Conservation (phyloP, 495 filamentous ascomycete genomes). For the Penicillium tannophilum region DNA sequence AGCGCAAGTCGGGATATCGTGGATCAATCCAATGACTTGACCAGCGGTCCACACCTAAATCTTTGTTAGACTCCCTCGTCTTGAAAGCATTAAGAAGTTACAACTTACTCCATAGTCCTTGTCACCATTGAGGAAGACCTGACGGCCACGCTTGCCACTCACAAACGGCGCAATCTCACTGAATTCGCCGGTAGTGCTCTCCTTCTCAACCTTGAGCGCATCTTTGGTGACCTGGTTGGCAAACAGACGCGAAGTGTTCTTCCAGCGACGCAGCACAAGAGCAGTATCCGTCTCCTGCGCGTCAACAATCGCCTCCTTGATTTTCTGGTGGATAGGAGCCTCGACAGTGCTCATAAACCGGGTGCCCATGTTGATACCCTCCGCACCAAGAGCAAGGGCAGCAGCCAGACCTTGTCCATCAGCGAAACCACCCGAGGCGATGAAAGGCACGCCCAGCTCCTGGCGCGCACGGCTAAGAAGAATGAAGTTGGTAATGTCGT, state of each 20-base stretch:
- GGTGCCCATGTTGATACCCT: conserved; percentile 95
- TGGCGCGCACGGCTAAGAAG: conserved; percentile 85
- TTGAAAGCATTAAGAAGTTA: neutral
- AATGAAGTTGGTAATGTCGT: conserved; percentile 97
- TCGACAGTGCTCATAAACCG: conserved; percentile 93
- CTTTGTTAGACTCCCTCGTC: conserved; percentile 8
- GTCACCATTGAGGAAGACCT: conserved; percentile 94
- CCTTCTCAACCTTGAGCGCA: conserved; percentile 78
- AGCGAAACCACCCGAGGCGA: conserved; percentile 93
- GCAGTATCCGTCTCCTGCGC: conserved; percentile 90
- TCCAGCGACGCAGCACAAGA: conserved; percentile 86
- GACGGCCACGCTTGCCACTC: conserved; percentile 84
- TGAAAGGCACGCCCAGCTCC: conserved; percentile 83
- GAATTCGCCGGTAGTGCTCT: conserved; percentile 87
- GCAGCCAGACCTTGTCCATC: conserved; percentile 94
- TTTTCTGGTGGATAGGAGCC: conserved; percentile 86
- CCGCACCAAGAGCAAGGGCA: conserved; percentile 86
- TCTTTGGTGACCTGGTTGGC: conserved; percentile 84
- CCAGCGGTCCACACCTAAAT: conserved; percentile 70
- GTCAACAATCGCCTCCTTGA: conserved; percentile 89
- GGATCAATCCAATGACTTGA: conserved; percentile 70
- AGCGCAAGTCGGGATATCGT: conserved; percentile 67
- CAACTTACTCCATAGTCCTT: conserved; percentile 80
- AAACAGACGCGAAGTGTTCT: conserved; percentile 87
- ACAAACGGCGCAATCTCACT: conserved; percentile 87